Base-by-base conservation (phyloP, 2,329 filamentous ascomycete species). In the Elsinoe perseae region DNA sequence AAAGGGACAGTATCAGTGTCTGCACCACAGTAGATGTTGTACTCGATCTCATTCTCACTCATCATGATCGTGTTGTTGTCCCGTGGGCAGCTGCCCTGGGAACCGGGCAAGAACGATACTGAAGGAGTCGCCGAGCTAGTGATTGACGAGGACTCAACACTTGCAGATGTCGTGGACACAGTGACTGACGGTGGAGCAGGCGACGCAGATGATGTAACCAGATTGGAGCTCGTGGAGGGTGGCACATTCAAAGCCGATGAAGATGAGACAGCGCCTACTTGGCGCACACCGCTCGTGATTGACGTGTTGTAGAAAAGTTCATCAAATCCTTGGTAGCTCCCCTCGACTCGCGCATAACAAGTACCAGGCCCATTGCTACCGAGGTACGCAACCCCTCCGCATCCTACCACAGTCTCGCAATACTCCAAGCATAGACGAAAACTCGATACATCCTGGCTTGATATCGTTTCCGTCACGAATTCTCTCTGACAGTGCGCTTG, bases 291-390 rank as follows among this genome's bases (percentile, higher is more conserved):
- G 23, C 50, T 56, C 32, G 60, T 60, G 7, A 57, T 59, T 10
- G 56, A 40, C 2, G 58, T 59, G 21, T 62, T 53, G 36, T 58
- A 61, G 8, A 58, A 38, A 12, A 62, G 53, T 18, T 52, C 28
- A 23, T 52, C 30, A 14, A 18, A 52, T 2, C 48, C 52, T 21
- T 48, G 42, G 28, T 62, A 52, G 28, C 28, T 52, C 7, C 32
- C 32, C 25, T 34, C 48, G 8, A 18, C 30, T 16, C 28, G 61
- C 5, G 59, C 23, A 20, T 62, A 59, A 43, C 63, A 64, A 38
- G 56, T 59, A 12, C 63, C 63, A 9, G 63, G 58, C 25, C 59
- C 60, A 28, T 63, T 61, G 6, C 62, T 62, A 16, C 63, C 61
- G 30, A 59, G 18, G 40, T 59, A 63, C 3, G 57, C 44, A 7